These are phyloP conservation scores for Aureobasidium mangrovei DNA, from an alignment of 2,329 filamentous ascomycete genomes.

Conservation along the genomic window DNA sequence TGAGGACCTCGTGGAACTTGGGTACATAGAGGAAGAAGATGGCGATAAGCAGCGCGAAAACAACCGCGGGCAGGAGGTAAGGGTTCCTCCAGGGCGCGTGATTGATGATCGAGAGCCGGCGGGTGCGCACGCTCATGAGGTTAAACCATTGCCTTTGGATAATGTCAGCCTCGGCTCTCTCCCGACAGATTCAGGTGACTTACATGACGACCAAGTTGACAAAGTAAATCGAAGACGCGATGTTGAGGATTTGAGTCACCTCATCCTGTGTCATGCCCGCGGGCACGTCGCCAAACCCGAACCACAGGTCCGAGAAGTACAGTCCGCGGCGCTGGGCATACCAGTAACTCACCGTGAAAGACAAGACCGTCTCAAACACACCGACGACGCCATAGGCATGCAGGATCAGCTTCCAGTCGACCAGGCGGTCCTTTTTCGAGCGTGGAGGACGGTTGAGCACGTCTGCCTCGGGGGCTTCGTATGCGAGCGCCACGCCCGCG, in stretches of 20 bases:
- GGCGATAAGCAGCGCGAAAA: constrained; percentile 59
- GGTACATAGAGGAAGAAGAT: constrained; percentile 60
- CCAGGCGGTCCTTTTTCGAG: constrained; percentile 60
- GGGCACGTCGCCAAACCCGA: constrained; percentile 52
- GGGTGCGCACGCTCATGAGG: constrained; percentile 57
- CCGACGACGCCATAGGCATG: constrained; percentile 67
- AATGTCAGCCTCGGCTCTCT: background rate
- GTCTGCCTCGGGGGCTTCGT: constrained; percentile 68
- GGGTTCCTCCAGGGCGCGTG: constrained; percentile 61
- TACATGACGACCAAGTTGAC: constrained; percentile 72
- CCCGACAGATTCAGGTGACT: constrained; percentile 19
- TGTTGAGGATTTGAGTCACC: constrained; percentile 49
- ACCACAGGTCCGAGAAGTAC: constrained; percentile 58
- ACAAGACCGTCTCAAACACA: constrained; percentile 36
- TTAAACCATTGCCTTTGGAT: constrained; percentile 61
- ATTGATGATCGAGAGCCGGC: constrained; percentile 56
- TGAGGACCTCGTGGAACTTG: constrained; percentile 51
- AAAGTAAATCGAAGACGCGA: constrained; percentile 68
- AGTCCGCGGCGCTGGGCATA: constrained; percentile 45
- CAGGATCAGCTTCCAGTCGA: constrained; percentile 63
- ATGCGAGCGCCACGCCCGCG: constrained; percentile 64
- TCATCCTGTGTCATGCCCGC: constrained; percentile 42
- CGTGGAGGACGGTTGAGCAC: constrained; percentile 61
- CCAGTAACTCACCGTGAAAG: constrained; percentile 41
- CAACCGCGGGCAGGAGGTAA: constrained; percentile 60